Base-by-base conservation (phyloP, 2,329 filamentous ascomycete genomes). In the Exophiala sideris region DNA sequence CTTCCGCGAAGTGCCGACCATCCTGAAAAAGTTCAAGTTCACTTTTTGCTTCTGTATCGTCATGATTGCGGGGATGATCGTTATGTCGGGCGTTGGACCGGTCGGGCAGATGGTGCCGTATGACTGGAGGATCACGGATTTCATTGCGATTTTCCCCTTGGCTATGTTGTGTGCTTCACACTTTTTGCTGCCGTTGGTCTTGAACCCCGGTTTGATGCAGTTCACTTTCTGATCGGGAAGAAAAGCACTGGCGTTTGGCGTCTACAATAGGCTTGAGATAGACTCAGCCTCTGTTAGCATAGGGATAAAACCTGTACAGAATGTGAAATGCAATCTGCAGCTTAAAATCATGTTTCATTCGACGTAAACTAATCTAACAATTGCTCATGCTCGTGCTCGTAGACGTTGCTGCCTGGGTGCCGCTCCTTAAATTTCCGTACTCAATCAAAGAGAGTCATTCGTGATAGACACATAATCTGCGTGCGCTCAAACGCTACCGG, bases 1-100 rank as follows among this genome's bases (percentile, higher is more conserved):
- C 72, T 92, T 91, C 73, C 87, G 89, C 58, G 89, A 92, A 67
- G 82, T 91, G 16, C 86, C 86, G 34, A 88, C 87, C 68, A 87
- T 94, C 35, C 69, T 92, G 47, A 86, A 84, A 71, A 84, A 82
- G 70, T 91, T 91, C 78, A 91, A 86, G 75, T 89, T 45, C 84
- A 87, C 69, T 86, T 88, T 65, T 52, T 54, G 55, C 3, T 63
- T 66, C 29, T 54, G 62, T 40, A 5, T 65, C 8, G 53, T 59
- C 14, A 46, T 56, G 32, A 53, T 64, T 33, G 41, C 38, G 45
- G 64, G 52, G 24, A 68, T 67, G 65, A 58, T 68, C 12, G 61
- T 63, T 45, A 59, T 68, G 11, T 49, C 53, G 14, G 41, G 41
- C 18, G 29, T 45, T 8, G 48, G 35, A 4, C 45, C 48, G 16